Percentiles rank a stretch among this genome's conserved stretches.
These are phyloP conservation scores for Leccinum ochraceum DNA, from an alignment of 768 basidiomycete species.

Conservation along the genomic window DNA sequence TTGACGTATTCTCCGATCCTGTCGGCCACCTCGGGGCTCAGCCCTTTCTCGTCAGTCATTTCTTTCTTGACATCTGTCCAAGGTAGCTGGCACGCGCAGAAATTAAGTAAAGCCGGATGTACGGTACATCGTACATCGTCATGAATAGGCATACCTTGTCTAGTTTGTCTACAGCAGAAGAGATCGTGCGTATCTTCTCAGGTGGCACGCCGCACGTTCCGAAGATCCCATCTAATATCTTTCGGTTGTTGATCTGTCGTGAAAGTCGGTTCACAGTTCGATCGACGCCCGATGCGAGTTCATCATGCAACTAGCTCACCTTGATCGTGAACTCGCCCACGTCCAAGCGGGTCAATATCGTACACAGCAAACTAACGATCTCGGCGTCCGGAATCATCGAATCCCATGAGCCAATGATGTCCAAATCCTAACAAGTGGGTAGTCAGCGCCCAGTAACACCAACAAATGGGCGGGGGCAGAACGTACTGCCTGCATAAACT, in stretches of 20 bases:
- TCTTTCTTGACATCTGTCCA: conserved; percentile 94
- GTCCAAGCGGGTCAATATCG: conserved; percentile 78
- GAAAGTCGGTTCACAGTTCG: not conserved
- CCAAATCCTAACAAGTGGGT: conserved; percentile 71
- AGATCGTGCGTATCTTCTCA: conserved; percentile 89
- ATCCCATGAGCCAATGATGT: conserved; percentile 91
- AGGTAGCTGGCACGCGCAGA: conserved; percentile 51
- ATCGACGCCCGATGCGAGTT: not conserved
- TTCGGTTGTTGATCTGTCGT: conserved; percentile 86
- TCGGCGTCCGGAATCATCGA: conserved; percentile 98
- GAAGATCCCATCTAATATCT: conserved; percentile 96
- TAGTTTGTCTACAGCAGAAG: conserved; percentile 96
- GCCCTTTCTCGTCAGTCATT: conserved; percentile 95
- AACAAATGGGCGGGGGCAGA: not conserved
- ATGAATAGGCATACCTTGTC: conserved; percentile 69
- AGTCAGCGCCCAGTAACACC: not conserved
- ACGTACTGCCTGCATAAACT: conserved; percentile 94
- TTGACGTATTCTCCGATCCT: conserved; percentile 97
- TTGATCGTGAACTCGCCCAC: conserved; percentile 96
- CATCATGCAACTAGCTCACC: conserved; percentile 39
- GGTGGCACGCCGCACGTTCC: conserved; percentile 91
- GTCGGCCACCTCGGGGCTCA: conserved; percentile 80
- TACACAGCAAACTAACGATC: conserved; percentile 77
- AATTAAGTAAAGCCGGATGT: not conserved
- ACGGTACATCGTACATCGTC: not conserved